Base-by-base conservation (phyloP, 2,329 filamentous ascomycete species). In the Acarospora socialis region DNA sequence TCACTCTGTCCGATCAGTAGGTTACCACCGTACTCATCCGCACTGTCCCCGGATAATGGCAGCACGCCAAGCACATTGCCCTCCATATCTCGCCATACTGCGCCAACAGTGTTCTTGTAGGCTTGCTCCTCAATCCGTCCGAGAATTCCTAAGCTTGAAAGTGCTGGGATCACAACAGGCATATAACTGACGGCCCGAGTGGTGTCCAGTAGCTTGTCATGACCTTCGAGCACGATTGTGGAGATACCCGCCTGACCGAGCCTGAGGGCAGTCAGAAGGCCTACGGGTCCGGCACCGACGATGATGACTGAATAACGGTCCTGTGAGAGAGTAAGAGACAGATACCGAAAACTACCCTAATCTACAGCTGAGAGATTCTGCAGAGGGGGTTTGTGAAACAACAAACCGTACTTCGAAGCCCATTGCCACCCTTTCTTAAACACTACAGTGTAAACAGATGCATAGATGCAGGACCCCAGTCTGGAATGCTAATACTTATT, bases 271-370 rank as follows among this genome's bases (percentile, higher is more conserved):
- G 56, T 51, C 31, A 60, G 52, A 14, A 57, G 52, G 13, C 57
- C 56, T 2, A 57, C 52, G 28, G 53, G 56, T 14, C 56, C 57
- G 5, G 54, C 57, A 22, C 57, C 56, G 25, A 55, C 48, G 22
- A 25, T 6, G 22, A 25, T 9, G 22, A 9, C 22, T n/a, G 22
- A 9, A 14, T 25, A n/a, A n/a, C n/a, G n/a, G n/a, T n/a, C n/a
- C n/a, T n/a, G n/a, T n/a, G n/a, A n/a, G n/a, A n/a, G n/a, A n/a
- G n/a, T n/a, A n/a, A n/a, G n/a, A n/a, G n/a, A n/a, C n/a, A n/a
- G n/a, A n/a, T n/a, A n/a, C n/a, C n/a, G n/a, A n/a, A n/a, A n/a
- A n/a, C n/a, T n/a, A n/a, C n/a, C n/a, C n/a, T n/a, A n/a, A n/a
- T n/a, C n/a, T n/a, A n/a, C n/a, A n/a, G n/a, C n/a, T n/a, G n/a